Evolutionary conservation across 495 filamentous ascomycete species (phyloP).

Genomic region (Xylaria castorea): DNA sequence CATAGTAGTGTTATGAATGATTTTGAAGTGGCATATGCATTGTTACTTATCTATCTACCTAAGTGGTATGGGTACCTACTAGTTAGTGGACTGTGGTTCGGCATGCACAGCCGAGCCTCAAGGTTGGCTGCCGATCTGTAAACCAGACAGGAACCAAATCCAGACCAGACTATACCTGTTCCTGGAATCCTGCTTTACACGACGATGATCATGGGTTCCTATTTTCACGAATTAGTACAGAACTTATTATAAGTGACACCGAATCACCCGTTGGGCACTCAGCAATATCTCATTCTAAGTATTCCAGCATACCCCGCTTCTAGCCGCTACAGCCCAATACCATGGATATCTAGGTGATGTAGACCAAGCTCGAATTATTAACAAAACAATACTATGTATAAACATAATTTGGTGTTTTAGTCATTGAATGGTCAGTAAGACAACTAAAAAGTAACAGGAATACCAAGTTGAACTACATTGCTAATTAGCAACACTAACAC

Average conservation of each 20-base stretch:
- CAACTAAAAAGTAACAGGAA: not conserved
- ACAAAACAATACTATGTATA: not conserved
- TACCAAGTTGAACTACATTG: not conserved
- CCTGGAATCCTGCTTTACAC: not conserved
- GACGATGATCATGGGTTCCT: not conserved
- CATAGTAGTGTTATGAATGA: not conserved
- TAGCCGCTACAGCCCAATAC: not conserved
- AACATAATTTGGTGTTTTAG: not conserved
- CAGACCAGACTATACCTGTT: constrained; percentile 20
- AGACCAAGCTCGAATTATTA: not conserved
- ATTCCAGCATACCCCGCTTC: not conserved
- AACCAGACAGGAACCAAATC: not conserved
- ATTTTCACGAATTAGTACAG: not conserved
- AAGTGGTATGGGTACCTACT: not conserved
- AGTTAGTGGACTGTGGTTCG: not conserved
- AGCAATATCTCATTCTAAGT: not conserved
- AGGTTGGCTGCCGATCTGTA: constrained; percentile 12
- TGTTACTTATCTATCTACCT: not conserved
- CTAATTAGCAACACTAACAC: not conserved
- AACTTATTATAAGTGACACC: not conserved
- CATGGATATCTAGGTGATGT: not conserved
- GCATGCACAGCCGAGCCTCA: constrained; percentile 3
- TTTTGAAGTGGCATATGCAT: not conserved
- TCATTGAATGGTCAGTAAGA: not conserved
- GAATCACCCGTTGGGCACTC: not conserved